These are phyloP conservation scores for Cyberlindnera veronae DNA, from an alignment of 805 yeast genomes.

Conservation along the genomic window DNA sequence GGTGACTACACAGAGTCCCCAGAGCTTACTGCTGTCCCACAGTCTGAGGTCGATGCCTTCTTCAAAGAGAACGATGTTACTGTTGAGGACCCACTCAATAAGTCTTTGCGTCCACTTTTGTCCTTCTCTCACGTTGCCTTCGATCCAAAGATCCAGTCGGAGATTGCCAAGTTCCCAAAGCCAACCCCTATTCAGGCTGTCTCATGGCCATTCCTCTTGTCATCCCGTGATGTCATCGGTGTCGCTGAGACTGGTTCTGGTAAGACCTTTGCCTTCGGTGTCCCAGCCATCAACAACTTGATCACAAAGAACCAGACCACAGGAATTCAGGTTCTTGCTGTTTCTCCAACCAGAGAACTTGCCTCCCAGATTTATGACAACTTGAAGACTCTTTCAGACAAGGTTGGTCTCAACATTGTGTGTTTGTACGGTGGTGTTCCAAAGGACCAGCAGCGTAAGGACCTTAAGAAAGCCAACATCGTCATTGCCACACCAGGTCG, in stretches of 20 bases:
- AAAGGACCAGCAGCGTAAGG: constrained; percentile 82
- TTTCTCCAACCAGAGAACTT: constrained; percentile 96
- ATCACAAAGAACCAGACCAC: constrained; percentile 30
- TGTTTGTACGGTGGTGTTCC: constrained; percentile 98
- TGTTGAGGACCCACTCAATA: constrained; percentile 61
- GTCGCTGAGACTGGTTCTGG: constrained; percentile 99
- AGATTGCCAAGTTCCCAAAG: constrained; percentile 68
- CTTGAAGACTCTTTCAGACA: constrained; percentile 57
- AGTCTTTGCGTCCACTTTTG: constrained; percentile 63
- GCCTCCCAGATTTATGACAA: constrained; percentile 93
- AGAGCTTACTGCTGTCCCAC: constrained; percentile 40
- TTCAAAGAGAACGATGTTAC: constrained; percentile 70
- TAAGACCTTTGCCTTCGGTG: constrained; percentile 95
- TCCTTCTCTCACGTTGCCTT: constrained; percentile 60
- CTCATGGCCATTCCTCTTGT: constrained; percentile 87
- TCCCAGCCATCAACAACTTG: constrained; percentile 86
- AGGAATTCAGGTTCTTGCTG: constrained; percentile 72
- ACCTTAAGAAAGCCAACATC: constrained; percentile 63
- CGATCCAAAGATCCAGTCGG: constrained; percentile 52
- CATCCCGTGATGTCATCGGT: constrained; percentile 85
- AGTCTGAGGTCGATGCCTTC: constrained; percentile 58
- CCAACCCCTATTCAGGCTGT: constrained; percentile 97
- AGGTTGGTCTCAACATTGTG: constrained; percentile 62
- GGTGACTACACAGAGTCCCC: constrained; percentile 36
- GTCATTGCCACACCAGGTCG: constrained; percentile 99